Evolutionary conservation across 306 rosid species (phyloP).

Genomic region (Rosa persica): DNA sequence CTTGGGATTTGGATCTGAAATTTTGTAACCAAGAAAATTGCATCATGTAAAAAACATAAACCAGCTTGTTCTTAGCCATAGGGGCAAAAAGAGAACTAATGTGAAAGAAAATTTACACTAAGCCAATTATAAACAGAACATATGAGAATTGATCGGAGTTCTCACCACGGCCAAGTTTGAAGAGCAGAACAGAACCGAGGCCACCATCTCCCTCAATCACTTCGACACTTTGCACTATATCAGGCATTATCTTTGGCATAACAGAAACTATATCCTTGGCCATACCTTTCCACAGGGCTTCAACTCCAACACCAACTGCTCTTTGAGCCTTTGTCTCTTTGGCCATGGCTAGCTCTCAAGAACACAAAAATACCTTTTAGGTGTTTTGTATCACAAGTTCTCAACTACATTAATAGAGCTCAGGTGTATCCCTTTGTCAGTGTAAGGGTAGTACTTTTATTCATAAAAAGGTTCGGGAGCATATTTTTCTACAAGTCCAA

Average conservation of each 20-base stretch:
- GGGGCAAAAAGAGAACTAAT: neutral
- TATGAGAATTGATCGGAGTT: neutral
- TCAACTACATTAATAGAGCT: neutral
- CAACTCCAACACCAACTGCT: conserved; percentile 16
- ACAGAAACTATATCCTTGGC: conserved; percentile 8
- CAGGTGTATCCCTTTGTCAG: neutral
- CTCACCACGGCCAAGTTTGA: conserved; percentile 5
- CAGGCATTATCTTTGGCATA: conserved; percentile 15
- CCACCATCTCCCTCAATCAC: conserved; percentile 21
- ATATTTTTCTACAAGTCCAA: neutral
- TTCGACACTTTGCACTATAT: conserved; percentile 1
- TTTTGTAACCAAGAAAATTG: neutral
- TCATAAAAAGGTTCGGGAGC: neutral
- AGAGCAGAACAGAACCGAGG: conserved; percentile 12
- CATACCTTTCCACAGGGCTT: conserved; percentile 16
- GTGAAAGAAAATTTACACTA: neutral
- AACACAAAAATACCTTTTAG: neutral
- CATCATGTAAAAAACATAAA: neutral
- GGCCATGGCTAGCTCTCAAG: conserved; percentile 6
- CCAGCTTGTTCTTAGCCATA: neutral
- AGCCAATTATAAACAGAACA: neutral
- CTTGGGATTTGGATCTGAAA: neutral
- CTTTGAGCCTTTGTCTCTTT: neutral
- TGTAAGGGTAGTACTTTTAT: neutral
- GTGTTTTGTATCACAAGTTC: neutral